These are phyloP conservation scores for Cladosporium sp. DNA, from an alignment of 2,329 filamentous ascomycete species.

Conservation along the genomic window DNA sequence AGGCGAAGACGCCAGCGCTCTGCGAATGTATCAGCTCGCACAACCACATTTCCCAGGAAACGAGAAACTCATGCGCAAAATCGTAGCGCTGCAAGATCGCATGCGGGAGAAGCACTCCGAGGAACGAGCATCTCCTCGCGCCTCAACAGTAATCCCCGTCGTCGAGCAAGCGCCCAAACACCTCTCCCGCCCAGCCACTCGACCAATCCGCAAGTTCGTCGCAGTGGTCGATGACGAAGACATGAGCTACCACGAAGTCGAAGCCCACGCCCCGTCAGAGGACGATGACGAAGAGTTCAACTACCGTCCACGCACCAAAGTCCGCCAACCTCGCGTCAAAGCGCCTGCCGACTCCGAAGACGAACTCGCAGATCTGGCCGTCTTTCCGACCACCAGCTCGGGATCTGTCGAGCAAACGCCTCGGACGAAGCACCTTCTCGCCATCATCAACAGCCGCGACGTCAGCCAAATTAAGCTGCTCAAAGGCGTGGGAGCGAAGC, in stretches of 20 bases:
- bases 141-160: background rate
- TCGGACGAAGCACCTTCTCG: slow-evolving; percentile 59
- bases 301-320: slow-evolving; percentile 37
- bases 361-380: slow-evolving; percentile 22
- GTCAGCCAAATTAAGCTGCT: slow-evolving; percentile 61
- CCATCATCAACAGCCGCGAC: slow-evolving; percentile 71
- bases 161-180: background rate
- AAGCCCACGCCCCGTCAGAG: slow-evolving; percentile 15
- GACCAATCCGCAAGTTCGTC: slow-evolving; percentile 12
- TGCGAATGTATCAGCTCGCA: slow-evolving; percentile 83
- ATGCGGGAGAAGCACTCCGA: slow-evolving; percentile 39
- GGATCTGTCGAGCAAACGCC: slow-evolving; percentile 42
- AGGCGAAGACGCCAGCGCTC: slow-evolving; percentile 71
- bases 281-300: slow-evolving; percentile 38
- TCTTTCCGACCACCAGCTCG: slow-evolving; percentile 13
- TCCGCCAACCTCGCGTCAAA: slow-evolving; percentile 19
- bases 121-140: slow-evolving; percentile 10
- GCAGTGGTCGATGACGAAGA: slow-evolving; percentile 42
- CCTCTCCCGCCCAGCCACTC: background rate
- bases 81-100: slow-evolving; percentile 50
- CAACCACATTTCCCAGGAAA: slow-evolving; percentile 83
- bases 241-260: slow-evolving; percentile 53
- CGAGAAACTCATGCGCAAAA: slow-evolving; percentile 63
- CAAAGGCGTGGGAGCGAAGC: slow-evolving; percentile 69
- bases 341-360: slow-evolving; percentile 28